Percentiles rank a stretch among this genome's conserved stretches.
phyloP scores from a whole-genome alignment of 768 basidiomycete genomes.

The Lentinula raphanica region DNA sequence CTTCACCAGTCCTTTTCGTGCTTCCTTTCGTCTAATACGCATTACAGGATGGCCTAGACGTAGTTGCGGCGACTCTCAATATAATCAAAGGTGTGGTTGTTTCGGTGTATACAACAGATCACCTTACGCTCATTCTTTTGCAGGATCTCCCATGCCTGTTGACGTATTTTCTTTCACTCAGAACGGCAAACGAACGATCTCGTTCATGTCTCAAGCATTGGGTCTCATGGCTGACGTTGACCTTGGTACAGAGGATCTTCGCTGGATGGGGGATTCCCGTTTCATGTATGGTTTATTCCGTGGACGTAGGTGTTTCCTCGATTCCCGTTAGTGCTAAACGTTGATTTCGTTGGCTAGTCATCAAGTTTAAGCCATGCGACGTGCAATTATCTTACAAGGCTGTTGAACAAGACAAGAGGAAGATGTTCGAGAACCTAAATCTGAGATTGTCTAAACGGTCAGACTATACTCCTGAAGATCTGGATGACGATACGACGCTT shows the following conservation, averaged over 20 bases:
- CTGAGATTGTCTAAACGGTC: slow-evolving; percentile 28
- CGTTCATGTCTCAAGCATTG: slow-evolving; percentile 79
- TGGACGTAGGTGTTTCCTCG: slow-evolving; percentile 48
- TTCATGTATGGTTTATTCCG: slow-evolving; percentile 70
- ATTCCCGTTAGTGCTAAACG: neutral
- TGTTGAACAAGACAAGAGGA: slow-evolving; percentile 62
- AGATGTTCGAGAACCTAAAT: slow-evolving; percentile 54
- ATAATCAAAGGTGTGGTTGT: slow-evolving; percentile 65
- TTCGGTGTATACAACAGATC: neutral
- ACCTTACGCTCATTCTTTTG: neutral
- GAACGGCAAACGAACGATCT: slow-evolving; percentile 53
- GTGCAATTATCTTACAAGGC: slow-evolving; percentile 67
- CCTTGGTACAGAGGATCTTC: slow-evolving; percentile 74
- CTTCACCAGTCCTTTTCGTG: neutral
- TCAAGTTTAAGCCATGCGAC: slow-evolving; percentile 58
- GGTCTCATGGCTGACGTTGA: slow-evolving; percentile 87
- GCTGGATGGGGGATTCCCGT: slow-evolving; percentile 83
- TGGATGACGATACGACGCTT: slow-evolving; percentile 21
- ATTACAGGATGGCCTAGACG: slow-evolving; percentile 60
- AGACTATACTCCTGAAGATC: slow-evolving; percentile 10
- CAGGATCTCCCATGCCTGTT: slow-evolving; percentile 68
- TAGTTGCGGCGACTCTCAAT: slow-evolving; percentile 69
- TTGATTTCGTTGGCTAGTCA: slow-evolving; percentile 33
- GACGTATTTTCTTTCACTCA: slow-evolving; percentile 80
- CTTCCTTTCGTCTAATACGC: slow-evolving; percentile 1